These are phyloP conservation scores for Penstemon davidsonii DNA, from an alignment of 257 asterid species.

Conservation along the genomic window DNA sequence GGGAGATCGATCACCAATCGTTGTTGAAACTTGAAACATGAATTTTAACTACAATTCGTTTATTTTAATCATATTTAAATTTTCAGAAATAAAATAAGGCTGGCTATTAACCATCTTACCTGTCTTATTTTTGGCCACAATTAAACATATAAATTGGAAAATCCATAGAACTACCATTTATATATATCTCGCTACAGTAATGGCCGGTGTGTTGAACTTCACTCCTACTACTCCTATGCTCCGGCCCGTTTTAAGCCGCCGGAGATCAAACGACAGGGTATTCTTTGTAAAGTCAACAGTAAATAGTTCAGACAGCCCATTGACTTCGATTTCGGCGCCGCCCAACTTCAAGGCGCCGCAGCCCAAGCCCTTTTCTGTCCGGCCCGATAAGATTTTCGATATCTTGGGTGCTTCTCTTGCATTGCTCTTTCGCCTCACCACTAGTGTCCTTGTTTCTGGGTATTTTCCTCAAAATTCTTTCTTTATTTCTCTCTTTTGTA, in stretches of 20 bases:
- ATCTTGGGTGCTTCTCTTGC: conserved; percentile 85
- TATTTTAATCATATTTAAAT: too few relatives aligned
- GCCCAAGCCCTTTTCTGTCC: conserved; percentile 77
- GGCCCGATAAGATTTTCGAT: conserved; percentile 75
- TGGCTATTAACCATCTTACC: conserved; percentile 24
- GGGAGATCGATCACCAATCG: too few relatives aligned
- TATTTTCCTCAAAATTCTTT: conserved; percentile 15
- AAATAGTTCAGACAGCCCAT: conserved; percentile 56
- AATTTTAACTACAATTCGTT: too few relatives aligned
- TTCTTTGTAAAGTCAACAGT: conserved; percentile 42
- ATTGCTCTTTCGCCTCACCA: conserved; percentile 71
- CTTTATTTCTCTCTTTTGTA: background rate
- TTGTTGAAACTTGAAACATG: too few relatives aligned
- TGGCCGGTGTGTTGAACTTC: conserved; percentile 63
- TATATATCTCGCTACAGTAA: conserved; percentile 20
- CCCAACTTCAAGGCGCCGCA: conserved; percentile 77
- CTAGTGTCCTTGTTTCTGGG: conserved; percentile 87
- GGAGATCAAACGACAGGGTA: conserved; percentile 29
- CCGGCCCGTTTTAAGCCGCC: conserved; percentile 41
- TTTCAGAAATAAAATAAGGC: background rate
- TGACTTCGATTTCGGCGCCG: conserved; percentile 61
- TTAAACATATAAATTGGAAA: conserved; percentile 6
- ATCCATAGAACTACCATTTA: conserved; percentile 13
- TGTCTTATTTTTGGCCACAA: conserved; percentile 43
- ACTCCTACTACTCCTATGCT: conserved; percentile 42